Evolutionary conservation across 2,329 filamentous ascomycete species (phyloP), one percentile per base, ranked within the genome.

Genomic region (Fusarium pseudocircinatum): DNA sequence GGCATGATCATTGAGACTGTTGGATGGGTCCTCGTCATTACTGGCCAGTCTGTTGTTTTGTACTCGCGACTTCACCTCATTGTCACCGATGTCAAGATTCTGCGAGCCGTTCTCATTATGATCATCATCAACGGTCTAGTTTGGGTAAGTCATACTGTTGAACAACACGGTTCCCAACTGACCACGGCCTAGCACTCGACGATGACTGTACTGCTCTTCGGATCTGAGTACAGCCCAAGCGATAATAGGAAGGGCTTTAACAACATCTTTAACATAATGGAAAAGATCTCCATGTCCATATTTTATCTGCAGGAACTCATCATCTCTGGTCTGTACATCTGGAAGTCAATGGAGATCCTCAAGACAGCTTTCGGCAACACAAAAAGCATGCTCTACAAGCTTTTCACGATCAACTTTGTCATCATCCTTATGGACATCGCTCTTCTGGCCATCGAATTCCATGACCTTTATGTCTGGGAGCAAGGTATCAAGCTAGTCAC

Each of bases 391-490:
- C 15, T 76, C 1, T 69, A 73, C 50, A 71, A 64, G 26, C 63
- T 76, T 3, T 68, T 69, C 13, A 76, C 79, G 12, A 82, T 86
- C 34, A 86, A 87, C 60, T 68, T 85, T 16, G 54, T 82, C 4
- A 82, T 87, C n/a, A 79, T 87, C 9, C 22, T 82, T 1, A 81
- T 87, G 78, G 84, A 87, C 57, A 62, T 85, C 22, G 75, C 81
- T 13, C 76, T 83, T 9, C 44, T 83, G 7, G 70, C 37, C 3
- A 75, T 83, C 20, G 79, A 83, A 54, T 81, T 79, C 34, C 61
- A 77, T 7, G 74, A 77, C 8, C 64, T 79, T 9, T 82, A 79
- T 53, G 66, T 78, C 7, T 60, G 81, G n/a, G 81, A 83, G 59
- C 81, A 81, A 7, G 77, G 79, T 1, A 79, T 79, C 74, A 82